Evolutionary conservation across 202 grass and related monocot genomes (phyloP), one percentile per base, ranked within the genome.

Genomic region (Brachypodium distachyon): DNA sequence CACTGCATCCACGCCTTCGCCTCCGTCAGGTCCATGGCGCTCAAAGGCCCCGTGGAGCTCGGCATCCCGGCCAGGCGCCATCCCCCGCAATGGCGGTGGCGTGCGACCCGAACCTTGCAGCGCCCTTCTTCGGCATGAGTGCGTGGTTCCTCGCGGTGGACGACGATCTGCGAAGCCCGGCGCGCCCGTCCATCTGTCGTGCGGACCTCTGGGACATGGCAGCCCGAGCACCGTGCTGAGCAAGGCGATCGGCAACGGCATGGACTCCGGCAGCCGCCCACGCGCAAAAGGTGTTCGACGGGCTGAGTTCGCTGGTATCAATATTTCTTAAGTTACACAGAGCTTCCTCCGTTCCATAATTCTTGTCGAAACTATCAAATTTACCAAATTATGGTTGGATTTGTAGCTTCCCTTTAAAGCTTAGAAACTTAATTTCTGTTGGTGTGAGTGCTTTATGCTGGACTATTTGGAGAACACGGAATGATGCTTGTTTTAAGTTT

Each of bases 261-360:
- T 63, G 60, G 3, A 8, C 18, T 7, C 3, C n/a, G 60, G 39
- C 34, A 63, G 60, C 60, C 34, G 60, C 60, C n/a, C n/a, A n/a
- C n/a, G 60, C 7, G 32, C 32, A 32, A 1, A 32, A 63, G 8
- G 60, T 63, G 3, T 63, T 63, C 60, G 0, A 18, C 5, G 60
- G 60, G 9, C 10, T 39, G 60, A 3, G 50, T 12, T 87, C 81
- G 14, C 18, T 90, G n/a, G 46, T 90, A n/a, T n/a, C n/a, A n/a
- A n/a, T n/a, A n/a, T n/a, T n/a, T n/a, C n/a, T n/a, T n/a, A n/a
- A n/a, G n/a, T n/a, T n/a, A n/a, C n/a, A n/a, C n/a, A n/a, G n/a
- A n/a, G n/a, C n/a, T n/a, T n/a, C n/a, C n/a, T n/a, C n/a, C n/a
- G n/a, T n/a, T n/a, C n/a, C n/a, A n/a, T n/a, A n/a, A n/a, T n/a